Conservation (phyloP, 1,284 basidiomycete genomes). For the Pholiota adiposa region DNA sequence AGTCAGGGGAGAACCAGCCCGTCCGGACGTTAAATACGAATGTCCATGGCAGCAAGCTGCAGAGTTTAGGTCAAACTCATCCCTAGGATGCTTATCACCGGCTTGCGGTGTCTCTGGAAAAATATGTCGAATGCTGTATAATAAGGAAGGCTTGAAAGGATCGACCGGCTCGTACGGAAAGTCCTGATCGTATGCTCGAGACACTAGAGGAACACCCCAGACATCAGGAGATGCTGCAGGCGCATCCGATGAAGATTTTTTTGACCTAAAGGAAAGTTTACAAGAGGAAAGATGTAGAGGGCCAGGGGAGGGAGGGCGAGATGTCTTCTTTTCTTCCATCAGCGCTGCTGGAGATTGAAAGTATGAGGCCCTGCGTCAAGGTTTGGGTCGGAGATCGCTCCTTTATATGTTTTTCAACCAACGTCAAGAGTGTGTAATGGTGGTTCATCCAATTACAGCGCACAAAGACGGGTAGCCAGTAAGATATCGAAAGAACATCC, state of each 20-base stretch:
- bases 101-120: not conserved
- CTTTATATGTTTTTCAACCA: no score
- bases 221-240: not conserved
- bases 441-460: no score
- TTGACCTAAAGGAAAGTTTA: not conserved
- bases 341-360: not conserved
- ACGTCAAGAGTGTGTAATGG: no score
- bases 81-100: not conserved
- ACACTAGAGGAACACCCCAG: not conserved
- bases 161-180: slow-evolving; percentile 10
- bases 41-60: not conserved
- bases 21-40: not conserved
- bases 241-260: not conserved
- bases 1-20: not conserved
- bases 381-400: no score
- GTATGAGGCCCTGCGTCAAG: no score
- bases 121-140: slow-evolving; percentile 9
- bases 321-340: not conserved
- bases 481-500: not conserved
- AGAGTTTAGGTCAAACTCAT: not conserved
- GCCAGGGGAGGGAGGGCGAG: not conserved
- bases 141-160: slow-evolving; percentile 8
- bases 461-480: not conserved
- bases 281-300: not conserved
- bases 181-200: slow-evolving; percentile 2